Percentiles rank a stretch among this genome's conserved stretches.
Evolutionary conservation across 2,329 filamentous ascomycete genomes (phyloP).

Genomic region (Cladosporium oxysporum): DNA sequence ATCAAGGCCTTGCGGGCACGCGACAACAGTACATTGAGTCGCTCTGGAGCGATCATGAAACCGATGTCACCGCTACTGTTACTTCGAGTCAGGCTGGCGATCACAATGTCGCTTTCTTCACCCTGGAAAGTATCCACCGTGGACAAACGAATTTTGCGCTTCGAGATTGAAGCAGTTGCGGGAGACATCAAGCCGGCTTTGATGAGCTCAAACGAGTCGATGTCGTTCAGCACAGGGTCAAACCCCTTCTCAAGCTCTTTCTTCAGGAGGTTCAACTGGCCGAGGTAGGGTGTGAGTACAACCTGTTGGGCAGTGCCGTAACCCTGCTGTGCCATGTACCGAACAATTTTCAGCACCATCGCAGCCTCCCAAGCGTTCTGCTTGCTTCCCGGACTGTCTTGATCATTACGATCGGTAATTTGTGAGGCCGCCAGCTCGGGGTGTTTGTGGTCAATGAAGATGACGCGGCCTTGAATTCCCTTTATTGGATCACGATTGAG

Average conservation of each 20-base stretch:
- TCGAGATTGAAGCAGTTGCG: slow-evolving; percentile 31
- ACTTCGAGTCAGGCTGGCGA: slow-evolving; percentile 71
- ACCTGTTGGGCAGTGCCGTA: slow-evolving; percentile 65
- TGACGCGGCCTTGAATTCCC: slow-evolving; percentile 55
- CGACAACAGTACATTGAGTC: slow-evolving; percentile 69
- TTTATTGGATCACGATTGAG: slow-evolving; percentile 48
- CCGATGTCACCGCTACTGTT: slow-evolving; percentile 61
- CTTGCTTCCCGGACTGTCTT: slow-evolving; percentile 28
- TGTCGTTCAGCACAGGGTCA: slow-evolving; percentile 63
- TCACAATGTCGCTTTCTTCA: slow-evolving; percentile 70
- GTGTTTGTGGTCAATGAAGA: slow-evolving; percentile 61
- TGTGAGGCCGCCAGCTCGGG: slow-evolving; percentile 41
- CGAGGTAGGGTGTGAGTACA: slow-evolving; percentile 66
- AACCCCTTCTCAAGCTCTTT: slow-evolving; percentile 50
- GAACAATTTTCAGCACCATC: slow-evolving; percentile 62
- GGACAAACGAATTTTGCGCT: slow-evolving; percentile 46
- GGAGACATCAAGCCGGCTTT: slow-evolving; percentile 29
- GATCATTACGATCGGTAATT: slow-evolving; percentile 22
- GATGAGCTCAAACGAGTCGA: slow-evolving; percentile 58
- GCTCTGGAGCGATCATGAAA: slow-evolving; percentile 66
- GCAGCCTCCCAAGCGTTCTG: slow-evolving; percentile 61
- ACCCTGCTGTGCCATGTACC: slow-evolving; percentile 66
- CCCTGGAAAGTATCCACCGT: slow-evolving; percentile 68
- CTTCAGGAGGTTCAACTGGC: slow-evolving; percentile 57
- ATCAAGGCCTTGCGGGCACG: slow-evolving; percentile 71